These are phyloP conservation scores for Sclerotinia trifoliorum DNA, from an alignment of 2,329 filamentous ascomycete genomes.

Conservation along the genomic window DNA sequence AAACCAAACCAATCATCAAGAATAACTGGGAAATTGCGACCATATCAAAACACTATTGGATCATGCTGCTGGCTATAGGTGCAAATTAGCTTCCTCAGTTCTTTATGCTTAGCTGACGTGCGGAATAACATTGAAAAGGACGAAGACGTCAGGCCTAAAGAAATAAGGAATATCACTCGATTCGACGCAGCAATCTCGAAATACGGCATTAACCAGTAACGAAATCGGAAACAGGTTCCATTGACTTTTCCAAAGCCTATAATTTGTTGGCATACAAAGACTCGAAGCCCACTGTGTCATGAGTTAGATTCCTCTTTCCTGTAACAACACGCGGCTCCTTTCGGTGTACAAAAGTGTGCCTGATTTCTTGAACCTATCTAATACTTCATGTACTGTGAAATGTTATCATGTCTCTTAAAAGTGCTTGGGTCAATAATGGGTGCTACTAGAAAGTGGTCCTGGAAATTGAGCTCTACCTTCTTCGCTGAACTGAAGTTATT, in stretches of 20 bases:
- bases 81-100: background rate
- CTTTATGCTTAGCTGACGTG: background rate
- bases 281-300: too few species aligned
- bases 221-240: too few species aligned
- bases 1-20: background rate
- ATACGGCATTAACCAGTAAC: too few species aligned
- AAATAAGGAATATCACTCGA: background rate
- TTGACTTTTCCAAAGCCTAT: too few species aligned
- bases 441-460: too few species aligned
- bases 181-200: too few species aligned
- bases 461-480: too few species aligned
- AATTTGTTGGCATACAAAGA: too few species aligned
- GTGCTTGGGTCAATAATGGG: too few species aligned
- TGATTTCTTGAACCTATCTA: background rate
- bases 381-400: background rate
- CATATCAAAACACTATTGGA: background rate
- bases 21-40: background rate
- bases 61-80: background rate
- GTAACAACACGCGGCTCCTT: background rate
- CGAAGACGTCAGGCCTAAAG: background rate
- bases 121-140: background rate
- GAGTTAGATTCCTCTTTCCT: too few species aligned
- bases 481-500: too few species aligned
- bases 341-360: background rate
- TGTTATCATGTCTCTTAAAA: background rate